Conservation (phyloP, 73 alveolate genomes). For the Blepharisma stoltei region DNA sequence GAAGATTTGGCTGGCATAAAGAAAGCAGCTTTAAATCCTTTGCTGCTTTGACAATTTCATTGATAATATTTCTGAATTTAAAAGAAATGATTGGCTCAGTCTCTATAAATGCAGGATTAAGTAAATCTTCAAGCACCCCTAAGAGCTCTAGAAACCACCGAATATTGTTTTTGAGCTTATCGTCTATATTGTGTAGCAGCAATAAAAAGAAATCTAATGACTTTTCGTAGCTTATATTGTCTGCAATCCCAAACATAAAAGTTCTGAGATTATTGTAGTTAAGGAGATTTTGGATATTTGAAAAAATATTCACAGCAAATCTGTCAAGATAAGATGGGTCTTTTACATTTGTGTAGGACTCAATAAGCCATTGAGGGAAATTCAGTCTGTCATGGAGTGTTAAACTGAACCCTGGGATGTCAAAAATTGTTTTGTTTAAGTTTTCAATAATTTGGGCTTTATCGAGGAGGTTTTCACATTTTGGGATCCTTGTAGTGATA, state of each 20-base stretch:
- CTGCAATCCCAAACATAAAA: not conserved
- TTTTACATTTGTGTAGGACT: too few species aligned
- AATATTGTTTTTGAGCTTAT: not conserved
- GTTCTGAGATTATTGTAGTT: slow-evolving; percentile 8
- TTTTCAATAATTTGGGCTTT: too few species aligned
- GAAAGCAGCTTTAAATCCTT: not conserved
- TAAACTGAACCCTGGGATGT: too few species aligned
- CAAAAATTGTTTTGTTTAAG: too few species aligned
- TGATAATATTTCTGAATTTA: not conserved
- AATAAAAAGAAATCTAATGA: not conserved
- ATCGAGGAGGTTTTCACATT: too few species aligned
- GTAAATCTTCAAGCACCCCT: slow-evolving; percentile 15
- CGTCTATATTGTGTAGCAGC: not conserved
- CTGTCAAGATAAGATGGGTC: not conserved
- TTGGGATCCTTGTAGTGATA: too few species aligned
- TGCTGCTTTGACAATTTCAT: not conserved
- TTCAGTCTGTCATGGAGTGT: too few species aligned
- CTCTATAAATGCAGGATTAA: not conserved
- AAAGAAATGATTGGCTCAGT: not conserved
- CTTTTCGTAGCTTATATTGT: not conserved
- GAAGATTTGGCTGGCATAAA: not conserved
- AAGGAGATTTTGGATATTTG: not conserved
- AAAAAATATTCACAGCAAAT: not conserved
- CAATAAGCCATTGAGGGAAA: too few species aligned
- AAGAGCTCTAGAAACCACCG: not conserved